phyloP scores from a whole-genome alignment of 331 rosid genomes.

The Malus hybrid region DNA sequence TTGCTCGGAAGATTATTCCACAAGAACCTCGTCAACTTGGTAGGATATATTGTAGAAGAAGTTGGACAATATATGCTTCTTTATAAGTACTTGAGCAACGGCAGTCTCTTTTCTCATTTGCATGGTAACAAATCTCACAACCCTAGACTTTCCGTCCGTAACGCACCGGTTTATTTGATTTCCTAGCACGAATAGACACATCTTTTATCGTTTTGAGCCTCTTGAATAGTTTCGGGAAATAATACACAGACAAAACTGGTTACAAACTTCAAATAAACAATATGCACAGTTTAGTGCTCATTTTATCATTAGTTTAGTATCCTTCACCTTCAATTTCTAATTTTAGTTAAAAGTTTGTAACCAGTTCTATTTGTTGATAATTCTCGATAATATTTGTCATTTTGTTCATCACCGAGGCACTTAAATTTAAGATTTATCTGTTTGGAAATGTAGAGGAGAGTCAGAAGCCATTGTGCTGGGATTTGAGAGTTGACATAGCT shows the following conservation, averaged over 20 bases:
- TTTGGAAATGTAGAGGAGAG: not conserved
- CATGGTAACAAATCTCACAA: not conserved
- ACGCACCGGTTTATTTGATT: not conserved
- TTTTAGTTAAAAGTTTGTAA: not conserved
- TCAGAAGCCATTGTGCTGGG: slow-evolving; percentile 8
- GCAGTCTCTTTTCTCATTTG: slow-evolving; percentile 7
- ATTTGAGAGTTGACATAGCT: slow-evolving; percentile 10
- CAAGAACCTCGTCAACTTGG: not conserved
- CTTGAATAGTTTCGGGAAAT: not conserved
- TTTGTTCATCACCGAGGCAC: not conserved
- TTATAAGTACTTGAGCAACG: slow-evolving; percentile 3
- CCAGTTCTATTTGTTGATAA: not conserved
- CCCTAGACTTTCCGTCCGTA: not conserved
- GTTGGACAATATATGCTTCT: slow-evolving; percentile 11
- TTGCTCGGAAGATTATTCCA: slow-evolving; percentile 14
- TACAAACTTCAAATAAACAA: too few relatives aligned
- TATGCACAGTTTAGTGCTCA: not conserved
- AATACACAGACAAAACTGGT: too few relatives aligned
- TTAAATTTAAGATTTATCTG: not conserved
- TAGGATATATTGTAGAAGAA: slow-evolving; percentile 4
- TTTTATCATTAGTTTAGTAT: not conserved
- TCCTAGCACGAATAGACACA: not conserved
- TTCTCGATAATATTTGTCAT: not conserved
- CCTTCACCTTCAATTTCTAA: not conserved
- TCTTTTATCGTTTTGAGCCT: not conserved